These are phyloP conservation scores for Panaeolus papilionaceus DNA, from an alignment of 768 basidiomycete species.

Conservation along the genomic window DNA sequence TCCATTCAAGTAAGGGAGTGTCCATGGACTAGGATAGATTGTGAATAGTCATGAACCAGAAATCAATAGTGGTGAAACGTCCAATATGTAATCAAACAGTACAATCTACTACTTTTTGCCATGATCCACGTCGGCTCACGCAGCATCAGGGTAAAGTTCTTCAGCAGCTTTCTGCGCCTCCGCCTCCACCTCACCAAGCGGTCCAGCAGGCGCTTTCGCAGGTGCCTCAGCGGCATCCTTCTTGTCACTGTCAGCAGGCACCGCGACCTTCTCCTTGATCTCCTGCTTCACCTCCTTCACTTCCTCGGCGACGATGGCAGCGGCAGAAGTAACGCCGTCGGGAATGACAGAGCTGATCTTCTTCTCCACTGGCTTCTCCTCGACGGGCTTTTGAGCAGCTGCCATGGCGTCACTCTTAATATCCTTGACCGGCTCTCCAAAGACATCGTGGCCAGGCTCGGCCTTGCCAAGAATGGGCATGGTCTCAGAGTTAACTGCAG, in stretches of 20 bases:
- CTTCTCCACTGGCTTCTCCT: constrained; percentile 25
- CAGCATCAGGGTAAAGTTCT: constrained; percentile 58
- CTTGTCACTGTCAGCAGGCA: constrained; percentile 21
- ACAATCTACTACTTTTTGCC: constrained; percentile 13
- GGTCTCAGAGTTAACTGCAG: constrained; percentile 36
- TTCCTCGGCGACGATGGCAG: constrained; percentile 15
- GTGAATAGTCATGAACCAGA: not conserved
- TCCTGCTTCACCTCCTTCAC: constrained; percentile 17
- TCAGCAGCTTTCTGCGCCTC: constrained; percentile 56
- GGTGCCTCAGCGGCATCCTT: constrained; percentile 18
- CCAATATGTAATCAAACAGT: constrained; percentile 4
- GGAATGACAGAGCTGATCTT: constrained; percentile 29
- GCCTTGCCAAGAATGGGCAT: constrained; percentile 54
- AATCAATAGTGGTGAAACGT: not conserved
- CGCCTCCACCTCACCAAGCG: constrained; percentile 53
- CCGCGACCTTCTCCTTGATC: constrained; percentile 17
- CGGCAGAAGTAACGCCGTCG: constrained; percentile 19
- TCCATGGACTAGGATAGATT: not conserved
- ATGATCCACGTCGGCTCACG: constrained; percentile 14
- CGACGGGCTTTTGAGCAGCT: constrained; percentile 21
- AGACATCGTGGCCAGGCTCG: constrained; percentile 80
- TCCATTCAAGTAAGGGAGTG: not conserved
- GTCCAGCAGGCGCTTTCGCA: constrained; percentile 42
- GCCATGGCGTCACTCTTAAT: constrained; percentile 48
- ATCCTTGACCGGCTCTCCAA: constrained; percentile 54